Evolutionary conservation across 1,139 yeast genomes (phyloP), one percentile per base, ranked within the genome.

Genomic region (Blastobotrys ciferrii): DNA sequence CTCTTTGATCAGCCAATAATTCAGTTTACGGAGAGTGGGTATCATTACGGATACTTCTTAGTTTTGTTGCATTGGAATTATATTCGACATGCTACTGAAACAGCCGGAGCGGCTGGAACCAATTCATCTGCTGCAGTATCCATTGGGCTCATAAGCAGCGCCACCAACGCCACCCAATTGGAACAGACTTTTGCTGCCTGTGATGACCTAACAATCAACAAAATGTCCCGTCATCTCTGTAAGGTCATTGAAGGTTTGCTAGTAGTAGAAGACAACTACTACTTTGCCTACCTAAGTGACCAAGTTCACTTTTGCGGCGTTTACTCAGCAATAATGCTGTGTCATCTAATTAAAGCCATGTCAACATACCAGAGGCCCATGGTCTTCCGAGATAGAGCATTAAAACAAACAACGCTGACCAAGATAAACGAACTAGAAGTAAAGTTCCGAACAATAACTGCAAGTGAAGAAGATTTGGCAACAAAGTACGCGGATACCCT

Each of bases 1-100:
- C 65, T 85, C 17, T 81, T 85, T 61, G 77, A 77, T 46, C 92
- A 85, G 62, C 87, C 92, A 0, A 80, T 84, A 1, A 73, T 84
- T 39, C 94, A 87, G 61, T 85, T 86, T 67, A 85, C 85, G 6
- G 92, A 84, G 58, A 77, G 84, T 49, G 83, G 84, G 46, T 84
- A 81, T 62, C 81, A 84, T 63, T 84, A 82, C 57, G 79, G 84
- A 47, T 74, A 77, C 51, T 69, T 84, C 48, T 66, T 81, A 52
- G 75, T 83, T 1, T 65, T 69, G 32, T 71, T 72, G 53, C 69
- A 64, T 52, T 62, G 66, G 64, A 63, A 63, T 35, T 59, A 63
- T 42, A 47, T 51, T 14, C 49, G 47, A 32, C 45, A 47, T 30
- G 49, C 50, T 4, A 44, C 55, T 14, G 40, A 25, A 15, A 42